Conservation (phyloP, 2,329 filamentous ascomycete species). For the Dactylellina leptospora region DNA sequence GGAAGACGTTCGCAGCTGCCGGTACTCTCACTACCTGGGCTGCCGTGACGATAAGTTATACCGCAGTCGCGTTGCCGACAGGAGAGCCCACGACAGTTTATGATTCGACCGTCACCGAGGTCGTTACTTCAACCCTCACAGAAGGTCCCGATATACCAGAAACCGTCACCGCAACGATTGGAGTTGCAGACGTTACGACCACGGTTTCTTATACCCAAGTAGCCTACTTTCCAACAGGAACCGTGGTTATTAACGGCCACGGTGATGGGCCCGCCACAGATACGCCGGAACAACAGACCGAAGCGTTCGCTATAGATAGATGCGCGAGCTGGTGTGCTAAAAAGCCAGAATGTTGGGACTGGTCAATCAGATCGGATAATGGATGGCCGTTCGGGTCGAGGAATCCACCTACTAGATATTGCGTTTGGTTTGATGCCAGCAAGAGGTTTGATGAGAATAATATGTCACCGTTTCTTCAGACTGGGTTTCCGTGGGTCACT, state of each 20-base stretch:
- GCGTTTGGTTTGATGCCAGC: conserved; percentile 14
- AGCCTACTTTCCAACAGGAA: conserved; percentile 20
- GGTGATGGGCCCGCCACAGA: conserved; percentile 22
- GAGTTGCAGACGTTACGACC: not conserved
- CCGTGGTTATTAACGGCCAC: conserved; percentile 7
- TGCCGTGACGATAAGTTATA: not conserved
- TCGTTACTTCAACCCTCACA: not conserved
- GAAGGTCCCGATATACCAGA: not conserved
- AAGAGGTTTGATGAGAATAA: conserved; percentile 12
- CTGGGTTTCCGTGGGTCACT: conserved; percentile 26
- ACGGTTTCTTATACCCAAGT: conserved; percentile 30
- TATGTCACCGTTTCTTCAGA: not conserved
- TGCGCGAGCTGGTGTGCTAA: conserved; percentile 23
- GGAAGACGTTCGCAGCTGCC: conserved; percentile 2
- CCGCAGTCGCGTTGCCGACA: not conserved
- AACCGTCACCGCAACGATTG: not conserved
- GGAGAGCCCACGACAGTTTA: conserved; percentile 1
- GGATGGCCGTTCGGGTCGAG: conserved; percentile 17
- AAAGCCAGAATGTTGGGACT: conserved; percentile 26
- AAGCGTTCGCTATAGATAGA: conserved; percentile 20
- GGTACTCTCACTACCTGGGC: conserved; percentile 8
- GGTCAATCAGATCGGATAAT: conserved; percentile 27
- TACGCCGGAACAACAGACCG: conserved; percentile 9
- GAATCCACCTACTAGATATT: conserved; percentile 27
- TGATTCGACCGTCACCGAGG: not conserved